A percentile compares a stretch with the other conserved stretches of the same genome.
phyloP scores from a whole-genome alignment of 768 basidiomycete genomes.

The Pulveroboletus sp. region DNA sequence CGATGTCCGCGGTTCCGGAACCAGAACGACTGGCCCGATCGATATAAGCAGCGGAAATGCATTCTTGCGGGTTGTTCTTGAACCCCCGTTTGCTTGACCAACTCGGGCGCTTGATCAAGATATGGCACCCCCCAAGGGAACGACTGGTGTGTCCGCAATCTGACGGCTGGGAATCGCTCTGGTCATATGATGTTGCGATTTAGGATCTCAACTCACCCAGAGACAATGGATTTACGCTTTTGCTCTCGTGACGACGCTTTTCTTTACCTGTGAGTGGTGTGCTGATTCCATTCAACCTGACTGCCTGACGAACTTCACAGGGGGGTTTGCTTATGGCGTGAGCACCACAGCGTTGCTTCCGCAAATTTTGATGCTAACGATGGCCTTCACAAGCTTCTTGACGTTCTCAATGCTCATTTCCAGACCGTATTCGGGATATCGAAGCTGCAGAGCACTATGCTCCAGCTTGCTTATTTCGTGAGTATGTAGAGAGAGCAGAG shows the following conservation, averaged over 20 bases:
- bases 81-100: conserved; percentile 2
- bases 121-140: conserved; percentile 39
- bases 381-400: conserved; percentile 47
- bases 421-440: conserved; percentile 63
- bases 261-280: conserved; percentile 59
- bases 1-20: conserved; percentile 7
- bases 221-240: conserved; percentile 56
- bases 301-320: conserved; percentile 23
- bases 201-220: conserved; percentile 40
- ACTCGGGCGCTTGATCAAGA: neutral
- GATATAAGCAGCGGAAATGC: conserved; percentile 11
- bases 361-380: conserved; percentile 13
- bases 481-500: conserved; percentile 11
- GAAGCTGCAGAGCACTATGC: conserved; percentile 67
- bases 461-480: conserved; percentile 71
- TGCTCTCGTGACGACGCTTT: conserved; percentile 65
- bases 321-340: conserved; percentile 69
- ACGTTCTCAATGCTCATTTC: conserved; percentile 70
- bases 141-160: conserved; percentile 35
- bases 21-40: neutral
- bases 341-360: conserved; percentile 14
- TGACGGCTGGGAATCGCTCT: neutral
- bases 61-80: conserved; percentile 2
- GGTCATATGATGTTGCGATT: neutral
- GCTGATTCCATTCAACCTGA: neutral